Evolutionary conservation across 179 eudicot species (phyloP).

Genomic region (Heliamphora pulchella): DNA sequence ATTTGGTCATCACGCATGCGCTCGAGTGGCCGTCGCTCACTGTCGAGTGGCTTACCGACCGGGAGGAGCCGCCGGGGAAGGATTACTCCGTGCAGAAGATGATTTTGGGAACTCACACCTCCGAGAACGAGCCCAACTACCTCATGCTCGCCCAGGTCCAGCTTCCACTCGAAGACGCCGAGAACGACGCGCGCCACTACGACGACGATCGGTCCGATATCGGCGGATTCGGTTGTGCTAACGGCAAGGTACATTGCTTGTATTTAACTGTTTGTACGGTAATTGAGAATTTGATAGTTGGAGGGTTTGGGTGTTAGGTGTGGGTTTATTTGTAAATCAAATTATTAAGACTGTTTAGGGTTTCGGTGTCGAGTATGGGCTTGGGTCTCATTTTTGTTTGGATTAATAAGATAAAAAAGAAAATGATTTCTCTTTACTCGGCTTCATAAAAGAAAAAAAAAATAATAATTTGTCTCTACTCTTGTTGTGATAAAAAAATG

Average conservation of each 20-base stretch:
- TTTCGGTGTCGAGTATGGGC: too few species aligned
- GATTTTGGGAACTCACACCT: conserved; percentile 83
- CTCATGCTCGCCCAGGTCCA: conserved; percentile 85
- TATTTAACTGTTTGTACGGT: not conserved
- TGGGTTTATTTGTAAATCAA: not conserved
- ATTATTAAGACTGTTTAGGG: not conserved
- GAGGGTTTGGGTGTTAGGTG: not conserved
- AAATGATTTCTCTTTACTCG: too few species aligned
- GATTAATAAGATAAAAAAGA: too few species aligned
- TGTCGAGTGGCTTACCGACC: conserved; percentile 85
- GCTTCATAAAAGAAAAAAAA: too few species aligned
- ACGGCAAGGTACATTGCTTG: conserved; percentile 43
- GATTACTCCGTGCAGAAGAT: conserved; percentile 81
- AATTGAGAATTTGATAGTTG: not conserved
- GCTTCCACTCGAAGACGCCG: conserved; percentile 75
- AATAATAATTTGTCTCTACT: too few species aligned
- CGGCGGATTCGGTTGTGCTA: conserved; percentile 71
- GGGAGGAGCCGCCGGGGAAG: conserved; percentile 80
- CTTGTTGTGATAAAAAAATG: too few species aligned
- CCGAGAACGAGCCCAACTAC: conserved; percentile 74
- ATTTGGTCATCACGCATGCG: conserved; percentile 76
- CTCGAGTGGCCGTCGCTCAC: conserved; percentile 95
- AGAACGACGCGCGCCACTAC: conserved; percentile 65
- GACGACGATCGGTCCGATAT: conserved; percentile 57
- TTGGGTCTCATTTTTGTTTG: too few species aligned